These are phyloP conservation scores for Cladophialophora chaetospira DNA, from an alignment of 2,329 filamentous ascomycete genomes.

Conservation along the genomic window DNA sequence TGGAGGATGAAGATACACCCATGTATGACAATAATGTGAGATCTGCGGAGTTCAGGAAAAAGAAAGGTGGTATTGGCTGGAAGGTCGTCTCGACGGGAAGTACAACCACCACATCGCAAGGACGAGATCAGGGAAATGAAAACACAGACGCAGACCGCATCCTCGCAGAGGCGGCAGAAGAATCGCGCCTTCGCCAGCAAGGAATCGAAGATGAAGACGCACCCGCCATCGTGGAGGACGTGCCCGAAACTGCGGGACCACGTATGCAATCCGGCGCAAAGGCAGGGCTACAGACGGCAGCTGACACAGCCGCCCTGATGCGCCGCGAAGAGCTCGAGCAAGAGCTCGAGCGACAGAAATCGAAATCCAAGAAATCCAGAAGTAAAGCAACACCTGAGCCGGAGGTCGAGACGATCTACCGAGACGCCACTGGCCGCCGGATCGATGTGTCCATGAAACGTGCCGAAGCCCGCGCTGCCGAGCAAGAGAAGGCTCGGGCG, in stretches of 20 bases:
- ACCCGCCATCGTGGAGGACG: conserved; percentile 43
- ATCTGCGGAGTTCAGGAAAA: conserved; percentile 63
- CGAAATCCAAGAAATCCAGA: conserved; percentile 38
- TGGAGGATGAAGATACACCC: conserved; percentile 40
- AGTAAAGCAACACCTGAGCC: conserved; percentile 41
- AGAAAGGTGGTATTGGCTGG: conserved; percentile 70
- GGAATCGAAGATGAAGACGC: conserved; percentile 53
- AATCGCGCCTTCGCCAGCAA: conserved; percentile 56
- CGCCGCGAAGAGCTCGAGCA: conserved; percentile 62
- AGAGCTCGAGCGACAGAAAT: conserved; percentile 8
- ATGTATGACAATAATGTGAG: conserved; percentile 34
- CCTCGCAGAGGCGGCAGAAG: conserved; percentile 69
- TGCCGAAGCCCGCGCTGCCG: conserved; percentile 79
- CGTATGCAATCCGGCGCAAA: conserved; percentile 86
- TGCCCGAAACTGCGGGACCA: conserved; percentile 33
- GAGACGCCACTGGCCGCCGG: conserved; percentile 90
- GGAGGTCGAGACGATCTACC: conserved; percentile 83
- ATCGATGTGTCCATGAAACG: conserved; percentile 91
- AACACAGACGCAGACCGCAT: conserved; percentile 76
- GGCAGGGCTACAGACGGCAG: conserved; percentile 83
- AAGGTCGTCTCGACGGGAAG: conserved; percentile 49
- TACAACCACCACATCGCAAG: conserved; percentile 54
- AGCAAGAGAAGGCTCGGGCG: conserved; percentile 68
- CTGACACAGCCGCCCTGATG: conserved; percentile 71
- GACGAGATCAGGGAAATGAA: conserved; percentile 39